Percentiles rank a stretch among this genome's conserved stretches.
These are phyloP conservation scores for Arabidopsis lyrata DNA, from an alignment of 441 rosid species.

Conservation along the genomic window DNA sequence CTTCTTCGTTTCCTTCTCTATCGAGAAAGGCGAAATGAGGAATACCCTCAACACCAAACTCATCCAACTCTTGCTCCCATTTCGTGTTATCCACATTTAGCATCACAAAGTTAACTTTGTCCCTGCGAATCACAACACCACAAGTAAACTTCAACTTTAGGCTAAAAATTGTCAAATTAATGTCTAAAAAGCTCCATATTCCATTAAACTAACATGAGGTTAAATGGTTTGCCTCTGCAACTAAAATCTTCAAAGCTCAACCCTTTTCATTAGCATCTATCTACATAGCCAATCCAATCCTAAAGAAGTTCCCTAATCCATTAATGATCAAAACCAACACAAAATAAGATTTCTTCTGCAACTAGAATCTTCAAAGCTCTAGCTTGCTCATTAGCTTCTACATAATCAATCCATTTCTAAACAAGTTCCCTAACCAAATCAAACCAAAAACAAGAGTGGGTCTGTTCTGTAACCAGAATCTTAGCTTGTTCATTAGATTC, in stretches of 20 bases:
- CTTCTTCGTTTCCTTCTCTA: constrained; percentile 88
- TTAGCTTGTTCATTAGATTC: neutral
- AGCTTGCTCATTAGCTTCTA: neutral
- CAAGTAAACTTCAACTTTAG: neutral
- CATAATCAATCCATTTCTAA: neutral
- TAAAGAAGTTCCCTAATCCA: neutral
- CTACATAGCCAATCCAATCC: neutral
- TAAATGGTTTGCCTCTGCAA: constrained; percentile 4
- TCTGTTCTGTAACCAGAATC: no score
- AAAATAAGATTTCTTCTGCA: neutral
- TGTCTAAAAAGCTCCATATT: neutral
- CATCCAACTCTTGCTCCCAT: constrained; percentile 97
- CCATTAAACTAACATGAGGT: neutral
- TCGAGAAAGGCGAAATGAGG: constrained; percentile 93
- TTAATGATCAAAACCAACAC: neutral
- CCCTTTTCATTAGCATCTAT: neutral
- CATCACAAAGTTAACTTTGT: constrained; percentile 92
- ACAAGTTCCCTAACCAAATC: constrained; percentile 5
- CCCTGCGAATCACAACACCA: constrained; percentile 52
- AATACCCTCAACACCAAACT: constrained; percentile 96
- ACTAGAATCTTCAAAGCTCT: constrained; percentile 11
- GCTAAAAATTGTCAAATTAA: neutral
- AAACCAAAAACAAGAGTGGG: neutral
- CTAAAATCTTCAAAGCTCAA: constrained; percentile 17
- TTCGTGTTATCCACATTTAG: constrained; percentile 94